phyloP scores from a whole-genome alignment of 2,329 filamentous ascomycete genomes.

The Diaporthe destruens region DNA sequence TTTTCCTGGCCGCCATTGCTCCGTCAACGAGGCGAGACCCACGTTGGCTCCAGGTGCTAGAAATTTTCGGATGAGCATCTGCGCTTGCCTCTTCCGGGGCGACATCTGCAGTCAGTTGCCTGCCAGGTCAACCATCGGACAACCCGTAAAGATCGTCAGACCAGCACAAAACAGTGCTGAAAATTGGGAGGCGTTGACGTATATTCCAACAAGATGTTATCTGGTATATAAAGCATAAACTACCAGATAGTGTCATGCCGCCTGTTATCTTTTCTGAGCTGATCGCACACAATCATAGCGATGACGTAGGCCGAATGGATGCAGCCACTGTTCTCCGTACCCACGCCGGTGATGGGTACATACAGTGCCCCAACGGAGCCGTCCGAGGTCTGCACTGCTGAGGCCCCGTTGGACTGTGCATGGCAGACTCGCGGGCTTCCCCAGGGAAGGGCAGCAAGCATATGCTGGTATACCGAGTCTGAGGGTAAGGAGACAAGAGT shows the following conservation, averaged over 20 bases:
- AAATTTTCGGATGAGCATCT: conserved; percentile 31
- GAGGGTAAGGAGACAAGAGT: not conserved
- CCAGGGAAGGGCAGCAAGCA: not conserved
- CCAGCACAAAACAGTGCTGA: not conserved
- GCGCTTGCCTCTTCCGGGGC: conserved; percentile 27
- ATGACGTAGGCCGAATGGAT: conserved; percentile 15
- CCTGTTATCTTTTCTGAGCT: not conserved
- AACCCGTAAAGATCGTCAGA: conserved; percentile 18
- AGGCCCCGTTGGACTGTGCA: not conserved
- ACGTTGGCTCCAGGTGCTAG: conserved; percentile 28
- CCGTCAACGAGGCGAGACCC: conserved; percentile 34
- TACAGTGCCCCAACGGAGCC: not conserved
- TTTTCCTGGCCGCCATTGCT: conserved; percentile 20
- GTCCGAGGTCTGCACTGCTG: not conserved
- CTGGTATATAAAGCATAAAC: too few species aligned
- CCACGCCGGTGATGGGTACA: conserved; percentile 7
- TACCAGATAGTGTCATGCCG: too few species aligned
- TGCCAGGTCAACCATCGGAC: conserved; percentile 17
- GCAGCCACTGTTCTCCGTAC: conserved; percentile 16
- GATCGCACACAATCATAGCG: not conserved
- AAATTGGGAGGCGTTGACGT: not conserved
- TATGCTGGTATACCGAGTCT: not conserved
- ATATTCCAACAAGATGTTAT: not conserved
- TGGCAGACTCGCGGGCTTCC: not conserved
- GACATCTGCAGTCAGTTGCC: conserved; percentile 9